phyloP scores from a whole-genome alignment of 371 early-diverging fungal genomes.

The Blyttiomyces sp. region DNA sequence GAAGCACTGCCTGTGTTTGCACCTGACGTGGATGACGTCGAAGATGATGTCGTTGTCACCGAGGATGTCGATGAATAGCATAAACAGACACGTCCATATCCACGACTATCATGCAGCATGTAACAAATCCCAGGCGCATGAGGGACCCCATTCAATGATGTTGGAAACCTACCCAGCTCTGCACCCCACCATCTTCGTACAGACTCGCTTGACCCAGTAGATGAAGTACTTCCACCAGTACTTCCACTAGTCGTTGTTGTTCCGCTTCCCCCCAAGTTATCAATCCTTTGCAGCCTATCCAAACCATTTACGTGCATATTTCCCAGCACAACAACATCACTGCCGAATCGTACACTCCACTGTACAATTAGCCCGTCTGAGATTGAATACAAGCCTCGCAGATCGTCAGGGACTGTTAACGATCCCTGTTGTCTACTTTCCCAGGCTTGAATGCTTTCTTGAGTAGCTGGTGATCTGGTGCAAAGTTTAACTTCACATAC shows the following conservation, averaged over 20 bases:
- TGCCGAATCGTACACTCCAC: conserved; percentile 17
- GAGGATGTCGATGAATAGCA: conserved; percentile 7
- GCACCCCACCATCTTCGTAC: not conserved
- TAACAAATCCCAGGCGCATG: not conserved
- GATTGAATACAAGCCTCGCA: conserved; percentile 7
- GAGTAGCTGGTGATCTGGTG: not conserved
- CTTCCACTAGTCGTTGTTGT: not conserved
- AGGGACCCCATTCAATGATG: conserved; percentile 3
- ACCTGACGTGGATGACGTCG: conserved; percentile 2
- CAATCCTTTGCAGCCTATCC: conserved; percentile 5
- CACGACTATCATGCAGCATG: conserved; percentile 3
- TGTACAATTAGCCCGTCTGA: conserved; percentile 22
- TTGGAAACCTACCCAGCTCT: not conserved
- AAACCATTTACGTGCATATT: conserved; percentile 17
- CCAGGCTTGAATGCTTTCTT: not conserved
- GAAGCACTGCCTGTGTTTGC: not conserved
- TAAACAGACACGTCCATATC: conserved; percentile 25
- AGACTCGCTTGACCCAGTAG: not conserved
- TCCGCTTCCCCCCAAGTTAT: not conserved
- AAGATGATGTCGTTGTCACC: not conserved
- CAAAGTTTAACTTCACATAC: conserved; percentile 20
- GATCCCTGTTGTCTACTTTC: not conserved
- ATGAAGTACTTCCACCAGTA: not conserved
- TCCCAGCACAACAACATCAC: conserved; percentile 8
- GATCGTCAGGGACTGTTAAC: conserved; percentile 12